Evolutionary conservation across 768 basidiomycete species (phyloP), one percentile per base, ranked within the genome.

Genomic region (Boletus reticulatus): DNA sequence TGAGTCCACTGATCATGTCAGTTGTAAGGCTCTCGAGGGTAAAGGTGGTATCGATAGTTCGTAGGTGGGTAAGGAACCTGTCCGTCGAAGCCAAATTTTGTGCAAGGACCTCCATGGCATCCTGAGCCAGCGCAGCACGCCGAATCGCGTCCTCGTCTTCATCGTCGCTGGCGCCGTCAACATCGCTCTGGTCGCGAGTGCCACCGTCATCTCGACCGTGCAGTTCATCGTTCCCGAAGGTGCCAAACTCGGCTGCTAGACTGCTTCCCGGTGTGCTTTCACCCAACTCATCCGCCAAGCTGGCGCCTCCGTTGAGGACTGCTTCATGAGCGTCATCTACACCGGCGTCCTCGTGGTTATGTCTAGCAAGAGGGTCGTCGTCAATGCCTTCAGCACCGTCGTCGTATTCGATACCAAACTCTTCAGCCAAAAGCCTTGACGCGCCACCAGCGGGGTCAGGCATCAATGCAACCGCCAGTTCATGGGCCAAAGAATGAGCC

Each of bases 331-430:
- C 59, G 37, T 73, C 68, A 20, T 74, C 71, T 8, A 70, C 59
- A 19, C 67, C 43, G 16, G 59, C 58, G 4, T 66, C 57, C 38
- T 72, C 68, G 29, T 66, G 61, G 57, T 74, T 27, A 36, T 65
- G 65, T 39, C 43, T 47, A n/a, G 48, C 72, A 22, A 68, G 60
- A 31, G 57, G 60, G 43, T 57, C 58, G 34, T 66, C 69, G 53
- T 81, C 91, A 53, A 88, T 89, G 38, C 88, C 89, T 72, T 92
- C 89, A 29, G 88, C 88, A 43, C 88, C 90, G 67, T 92, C 89
- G 58, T 93, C 92, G 60, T 89, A 92, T 66, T 93, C 92, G 58
- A 94, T 87, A 11, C 92, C 92, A 59, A 94, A 90, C 70, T 94
- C 92, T 72, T 93, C 92, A 13, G 89, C 89, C 6, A 94, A 77